A percentile compares a stretch with the other conserved stretches of the same genome.
Conservation (phyloP, 345 rosid genomes). For the Raphanus raphanistrum region DNA sequence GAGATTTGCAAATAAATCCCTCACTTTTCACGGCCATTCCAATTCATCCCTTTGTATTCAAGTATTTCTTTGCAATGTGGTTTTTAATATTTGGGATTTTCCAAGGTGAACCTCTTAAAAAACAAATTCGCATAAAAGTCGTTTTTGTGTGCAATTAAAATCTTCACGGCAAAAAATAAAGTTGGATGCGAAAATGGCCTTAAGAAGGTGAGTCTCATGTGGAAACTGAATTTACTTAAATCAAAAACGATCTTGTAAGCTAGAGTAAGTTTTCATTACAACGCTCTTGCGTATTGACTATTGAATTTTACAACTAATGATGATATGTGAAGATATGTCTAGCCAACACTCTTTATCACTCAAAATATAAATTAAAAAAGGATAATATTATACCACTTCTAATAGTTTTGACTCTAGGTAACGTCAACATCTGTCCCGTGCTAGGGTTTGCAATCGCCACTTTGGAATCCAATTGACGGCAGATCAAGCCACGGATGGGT, state of each 20-base stretch:
- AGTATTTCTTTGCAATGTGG: background rate
- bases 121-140: no score
- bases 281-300: no score
- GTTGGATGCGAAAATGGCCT: no score
- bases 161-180: no score
- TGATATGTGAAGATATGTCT: no score
- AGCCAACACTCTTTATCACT: no score
- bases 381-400: background rate
- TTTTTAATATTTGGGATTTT: background rate
- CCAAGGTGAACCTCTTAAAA: background rate
- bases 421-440: background rate
- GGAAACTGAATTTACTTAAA: background rate
- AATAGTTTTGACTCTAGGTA: background rate
- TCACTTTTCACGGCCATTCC: background rate
- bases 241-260: background rate
- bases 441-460: background rate
- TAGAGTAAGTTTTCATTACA: no score
- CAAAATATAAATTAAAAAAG: background rate
- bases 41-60: background rate
- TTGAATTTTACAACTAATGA: no score
- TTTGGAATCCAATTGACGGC: background rate
- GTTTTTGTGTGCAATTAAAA: no score
- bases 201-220: background rate
- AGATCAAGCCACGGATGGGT: background rate
- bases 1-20: no score